phyloP scores from a whole-genome alignment of 805 yeast species.

The Myxozyma neglecta region DNA sequence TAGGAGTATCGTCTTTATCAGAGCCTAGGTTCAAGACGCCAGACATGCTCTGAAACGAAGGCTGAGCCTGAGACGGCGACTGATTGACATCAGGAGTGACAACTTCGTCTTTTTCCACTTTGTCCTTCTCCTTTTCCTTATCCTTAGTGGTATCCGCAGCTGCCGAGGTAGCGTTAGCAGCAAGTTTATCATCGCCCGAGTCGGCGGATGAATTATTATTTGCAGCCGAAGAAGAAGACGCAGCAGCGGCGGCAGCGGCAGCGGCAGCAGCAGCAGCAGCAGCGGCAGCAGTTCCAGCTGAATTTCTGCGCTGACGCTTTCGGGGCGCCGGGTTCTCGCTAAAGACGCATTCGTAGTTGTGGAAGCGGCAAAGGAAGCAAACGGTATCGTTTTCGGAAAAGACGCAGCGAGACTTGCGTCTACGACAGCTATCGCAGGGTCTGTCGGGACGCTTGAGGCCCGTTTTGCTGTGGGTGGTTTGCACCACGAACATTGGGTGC shows the following conservation, averaged over 20 bases:
- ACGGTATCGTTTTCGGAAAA: constrained; percentile 31
- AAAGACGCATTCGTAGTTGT: constrained; percentile 32
- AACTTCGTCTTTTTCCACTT: neutral
- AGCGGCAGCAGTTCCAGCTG: neutral
- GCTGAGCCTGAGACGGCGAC: constrained; percentile 19
- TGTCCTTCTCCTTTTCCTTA: neutral
- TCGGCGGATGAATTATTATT: neutral
- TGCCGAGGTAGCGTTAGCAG: neutral
- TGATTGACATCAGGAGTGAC: neutral
- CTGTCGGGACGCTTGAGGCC: constrained; percentile 32
- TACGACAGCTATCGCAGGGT: constrained; percentile 33
- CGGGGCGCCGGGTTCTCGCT: constrained; percentile 29
- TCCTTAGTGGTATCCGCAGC: constrained; percentile 8
- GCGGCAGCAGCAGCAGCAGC: constrained; percentile 11
- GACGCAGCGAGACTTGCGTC: constrained; percentile 32
- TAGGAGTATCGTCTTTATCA: constrained; percentile 10
- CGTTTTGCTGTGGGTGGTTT: constrained; percentile 31
- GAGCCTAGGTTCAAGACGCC: constrained; percentile 14
- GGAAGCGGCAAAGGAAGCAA: constrained; percentile 32
- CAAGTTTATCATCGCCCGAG: constrained; percentile 1
- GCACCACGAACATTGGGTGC: constrained; percentile 27
- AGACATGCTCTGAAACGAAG: constrained; percentile 26
- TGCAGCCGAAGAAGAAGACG: neutral
- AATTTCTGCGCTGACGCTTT: constrained; percentile 23
- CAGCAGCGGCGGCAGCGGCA: constrained; percentile 3